These are phyloP conservation scores for Penicillium hesseltinei DNA, from an alignment of 2,329 filamentous ascomycete species.

Conservation along the genomic window DNA sequence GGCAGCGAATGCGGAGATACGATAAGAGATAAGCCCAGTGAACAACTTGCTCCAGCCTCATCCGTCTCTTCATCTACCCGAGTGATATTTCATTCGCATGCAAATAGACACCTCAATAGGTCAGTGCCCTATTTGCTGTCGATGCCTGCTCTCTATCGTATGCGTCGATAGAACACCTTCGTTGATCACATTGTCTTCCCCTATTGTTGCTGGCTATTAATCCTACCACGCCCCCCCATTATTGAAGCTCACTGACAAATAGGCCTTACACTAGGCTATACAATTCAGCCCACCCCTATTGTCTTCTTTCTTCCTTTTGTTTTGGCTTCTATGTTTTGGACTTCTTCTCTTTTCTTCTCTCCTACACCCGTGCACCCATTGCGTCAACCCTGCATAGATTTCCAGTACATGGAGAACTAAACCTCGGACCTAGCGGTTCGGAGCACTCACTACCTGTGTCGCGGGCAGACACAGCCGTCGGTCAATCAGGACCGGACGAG, in stretches of 20 bases:
- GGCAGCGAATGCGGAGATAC: constrained; percentile 33
- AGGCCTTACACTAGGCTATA: constrained; percentile 1
- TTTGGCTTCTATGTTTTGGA: constrained; percentile 15
- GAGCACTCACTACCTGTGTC: constrained; percentile 24
- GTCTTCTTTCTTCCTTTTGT: background rate
- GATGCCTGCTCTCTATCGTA: background rate
- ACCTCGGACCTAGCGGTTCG: constrained; percentile 18
- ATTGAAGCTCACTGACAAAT: constrained; percentile 14
- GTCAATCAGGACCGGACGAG: constrained; percentile 15
- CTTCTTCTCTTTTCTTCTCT: constrained; percentile 9
- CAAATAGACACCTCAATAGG: constrained; percentile 16
- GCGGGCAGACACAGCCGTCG: constrained; percentile 23
- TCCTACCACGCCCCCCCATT: background rate
- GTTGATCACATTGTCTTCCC: constrained; percentile 8
- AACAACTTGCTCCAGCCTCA: constrained; percentile 27
- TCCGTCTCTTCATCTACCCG: constrained; percentile 17
- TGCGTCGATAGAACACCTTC: background rate
- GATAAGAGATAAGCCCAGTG: constrained; percentile 33
- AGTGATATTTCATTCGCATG: constrained; percentile 8
- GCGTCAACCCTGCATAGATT: constrained; percentile 23
- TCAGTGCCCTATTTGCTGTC: constrained; percentile 8
- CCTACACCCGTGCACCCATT: constrained; percentile 14
- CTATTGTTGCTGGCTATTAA: constrained; percentile 12
- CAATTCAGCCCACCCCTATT: background rate
- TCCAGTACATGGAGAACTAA: constrained; percentile 28